phyloP scores from a whole-genome alignment of 805 yeast genomes.

The Zygosaccharomyces rouxii region DNA sequence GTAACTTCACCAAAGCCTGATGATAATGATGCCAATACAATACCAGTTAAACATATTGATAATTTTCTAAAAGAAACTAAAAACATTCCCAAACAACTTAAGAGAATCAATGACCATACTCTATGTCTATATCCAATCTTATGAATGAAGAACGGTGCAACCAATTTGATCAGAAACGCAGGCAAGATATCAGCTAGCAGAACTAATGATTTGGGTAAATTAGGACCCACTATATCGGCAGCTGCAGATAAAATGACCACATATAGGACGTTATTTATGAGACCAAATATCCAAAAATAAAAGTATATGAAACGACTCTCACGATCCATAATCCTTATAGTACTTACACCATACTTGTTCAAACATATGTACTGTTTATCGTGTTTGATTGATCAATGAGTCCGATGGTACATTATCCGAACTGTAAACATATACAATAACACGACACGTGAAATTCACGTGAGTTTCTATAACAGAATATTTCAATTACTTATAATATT shows the following conservation, averaged over 20 bases:
- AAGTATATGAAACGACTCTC: slow-evolving; percentile 32
- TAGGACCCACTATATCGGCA: slow-evolving; percentile 79
- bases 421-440: no score
- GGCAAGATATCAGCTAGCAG: slow-evolving; percentile 85
- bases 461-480: neutral
- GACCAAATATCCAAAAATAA: slow-evolving; percentile 78
- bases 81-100: slow-evolving; percentile 74
- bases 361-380: neutral
- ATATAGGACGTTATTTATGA: slow-evolving; percentile 81
- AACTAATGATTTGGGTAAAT: slow-evolving; percentile 80
- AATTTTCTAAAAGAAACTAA: slow-evolving; percentile 42
- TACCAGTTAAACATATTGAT: slow-evolving; percentile 53
- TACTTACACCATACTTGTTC: neutral
- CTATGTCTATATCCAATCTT: slow-evolving; percentile 53
- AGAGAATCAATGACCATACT: slow-evolving; percentile 47
- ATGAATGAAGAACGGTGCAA: slow-evolving; percentile 79
- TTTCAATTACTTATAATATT: neutral
- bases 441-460: neutral
- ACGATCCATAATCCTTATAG: slow-evolving; percentile 3
- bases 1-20: slow-evolving; percentile 92
- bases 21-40: slow-evolving; percentile 72
- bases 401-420: no score
- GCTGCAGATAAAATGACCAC: slow-evolving; percentile 93
- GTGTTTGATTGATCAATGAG: no score
- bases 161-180: slow-evolving; percentile 61